Evolutionary conservation across 2,329 filamentous ascomycete genomes (phyloP).

Genomic region (Bipolaris cookei): DNA sequence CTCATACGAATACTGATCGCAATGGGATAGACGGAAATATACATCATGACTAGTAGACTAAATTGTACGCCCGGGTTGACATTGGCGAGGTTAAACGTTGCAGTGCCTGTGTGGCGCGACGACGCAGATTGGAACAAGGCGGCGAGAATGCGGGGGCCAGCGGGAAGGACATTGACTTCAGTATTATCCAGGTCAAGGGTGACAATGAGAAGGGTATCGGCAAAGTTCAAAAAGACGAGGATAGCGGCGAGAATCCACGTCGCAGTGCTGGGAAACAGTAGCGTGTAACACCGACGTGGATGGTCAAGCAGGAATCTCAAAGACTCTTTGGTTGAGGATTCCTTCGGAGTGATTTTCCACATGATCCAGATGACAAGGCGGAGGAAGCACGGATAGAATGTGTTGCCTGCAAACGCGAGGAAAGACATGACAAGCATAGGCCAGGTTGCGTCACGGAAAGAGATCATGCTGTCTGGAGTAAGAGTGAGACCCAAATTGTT

Average conservation of each 20-base stretch:
- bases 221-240: slow-evolving; percentile 77
- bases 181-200: slow-evolving; percentile 82
- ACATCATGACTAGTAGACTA: slow-evolving; percentile 98
- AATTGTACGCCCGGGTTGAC: slow-evolving; percentile 92
- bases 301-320: slow-evolving; percentile 90
- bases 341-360: slow-evolving; percentile 68
- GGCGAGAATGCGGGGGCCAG: slow-evolving; percentile 78
- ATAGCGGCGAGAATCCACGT: slow-evolving; percentile 97
- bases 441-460: slow-evolving; percentile 78
- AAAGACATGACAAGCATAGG: slow-evolving; percentile 80
- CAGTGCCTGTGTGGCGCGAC: slow-evolving; percentile 89
- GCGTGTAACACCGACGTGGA: slow-evolving; percentile 91
- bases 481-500: slow-evolving; percentile 92
- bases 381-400: slow-evolving; percentile 94
- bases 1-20: slow-evolving; percentile 93
- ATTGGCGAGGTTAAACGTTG: slow-evolving; percentile 75
- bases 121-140: slow-evolving; percentile 89
- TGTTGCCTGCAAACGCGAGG: slow-evolving; percentile 92
- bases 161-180: slow-evolving; percentile 70
- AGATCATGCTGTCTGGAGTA: slow-evolving; percentile 91
- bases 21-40: slow-evolving; percentile 95
- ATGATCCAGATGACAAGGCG: slow-evolving; percentile 88
- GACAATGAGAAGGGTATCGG: slow-evolving; percentile 90
- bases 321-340: slow-evolving; percentile 83
- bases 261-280: slow-evolving; percentile 86